Evolutionary conservation across 2,329 filamentous ascomycete genomes (phyloP), one percentile per base, ranked within the genome.

Genomic region (Simplicillium aogashimaense): DNA sequence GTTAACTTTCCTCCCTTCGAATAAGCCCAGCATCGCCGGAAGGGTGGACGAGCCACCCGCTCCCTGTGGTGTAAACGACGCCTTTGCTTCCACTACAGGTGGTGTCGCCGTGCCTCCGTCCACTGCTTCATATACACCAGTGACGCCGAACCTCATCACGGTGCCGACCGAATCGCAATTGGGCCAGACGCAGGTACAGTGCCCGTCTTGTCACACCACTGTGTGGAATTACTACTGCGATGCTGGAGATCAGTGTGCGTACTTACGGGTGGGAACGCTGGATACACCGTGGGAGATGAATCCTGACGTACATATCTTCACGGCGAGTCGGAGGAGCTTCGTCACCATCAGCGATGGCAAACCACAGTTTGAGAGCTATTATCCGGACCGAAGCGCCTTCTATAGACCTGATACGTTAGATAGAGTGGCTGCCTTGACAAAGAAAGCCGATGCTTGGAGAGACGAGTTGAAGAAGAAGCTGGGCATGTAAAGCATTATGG

Each of bases 241-340:
- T 30, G 45, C 43, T 11, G 57, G 58, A 3, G 47, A 49, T 7
- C 35, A 53, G 39, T 39, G 62, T 10, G 50, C 53, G 13, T 69
- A 61, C 45, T 46, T 73, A 9, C 59, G 64, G 31, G 61, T 57
- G 18, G 66, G 68, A 3, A 71, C 67, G 10, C 53, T 72, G 36
- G 67, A 69, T 48, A 46, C 50, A 12, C 52, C 59, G 7, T 53
- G 55, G 45, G 49, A 57, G 39, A 46, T 66, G 7, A 53, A 56
- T n/a, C 67, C 67, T 1, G 64, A 69, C 48, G 57, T 64, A 15
- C 66, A 72, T 50, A 65, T 70, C 38, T 72, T 53, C 44, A 60
- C 56, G 14, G 49, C 53, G 29, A 63, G 57, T 41, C 66, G 63
- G 41, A 45, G 53, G 43, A 46, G 50, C 11, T 71, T 65, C 51